Conservation (phyloP, 2,329 filamentous ascomycete genomes). For the Penicillium sp. region DNA sequence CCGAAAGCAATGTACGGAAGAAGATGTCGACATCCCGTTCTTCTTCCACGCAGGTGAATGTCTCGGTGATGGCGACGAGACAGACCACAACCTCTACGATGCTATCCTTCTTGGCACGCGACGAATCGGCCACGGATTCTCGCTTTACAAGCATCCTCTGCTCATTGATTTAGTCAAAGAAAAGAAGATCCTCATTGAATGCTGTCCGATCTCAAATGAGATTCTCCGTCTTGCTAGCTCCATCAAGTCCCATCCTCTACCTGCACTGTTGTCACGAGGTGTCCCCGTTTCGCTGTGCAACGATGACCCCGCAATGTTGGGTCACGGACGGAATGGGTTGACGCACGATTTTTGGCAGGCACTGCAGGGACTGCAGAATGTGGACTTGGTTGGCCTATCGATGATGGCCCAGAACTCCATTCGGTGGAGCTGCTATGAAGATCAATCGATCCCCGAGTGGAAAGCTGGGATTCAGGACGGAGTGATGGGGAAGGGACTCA, state of each 20-base stretch:
- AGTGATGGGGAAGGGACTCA: slow-evolving; percentile 64
- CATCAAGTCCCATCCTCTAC: slow-evolving; percentile 74
- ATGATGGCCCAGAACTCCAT: slow-evolving; percentile 90
- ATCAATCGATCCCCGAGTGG: slow-evolving; percentile 70
- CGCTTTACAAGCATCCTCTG: slow-evolving; percentile 84
- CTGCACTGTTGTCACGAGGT: slow-evolving; percentile 77
- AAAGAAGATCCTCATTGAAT: slow-evolving; percentile 81
- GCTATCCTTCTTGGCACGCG: slow-evolving; percentile 81
- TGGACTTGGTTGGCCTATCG: slow-evolving; percentile 80
- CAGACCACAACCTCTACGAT: slow-evolving; percentile 84
- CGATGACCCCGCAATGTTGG: slow-evolving; percentile 84
- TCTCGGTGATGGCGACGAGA: slow-evolving; percentile 70
- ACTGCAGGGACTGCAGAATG: slow-evolving; percentile 84
- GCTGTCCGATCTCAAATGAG: slow-evolving; percentile 88
- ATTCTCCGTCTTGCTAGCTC: slow-evolving; percentile 73
- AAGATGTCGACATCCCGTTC: slow-evolving; percentile 80
- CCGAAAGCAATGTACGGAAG: slow-evolving; percentile 73
- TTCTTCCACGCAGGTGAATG: slow-evolving; percentile 95
- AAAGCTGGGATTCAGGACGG: slow-evolving; percentile 68
- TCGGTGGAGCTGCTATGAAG: slow-evolving; percentile 83
- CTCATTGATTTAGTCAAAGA: slow-evolving; percentile 86
- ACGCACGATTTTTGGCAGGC: slow-evolving; percentile 95
- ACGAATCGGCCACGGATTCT: slow-evolving; percentile 85
- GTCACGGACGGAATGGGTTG: slow-evolving; percentile 75
- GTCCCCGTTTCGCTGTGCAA: slow-evolving; percentile 82